phyloP scores from a whole-genome alignment of 2,329 filamentous ascomycete species.

The Hypoxylon sp. region DNA sequence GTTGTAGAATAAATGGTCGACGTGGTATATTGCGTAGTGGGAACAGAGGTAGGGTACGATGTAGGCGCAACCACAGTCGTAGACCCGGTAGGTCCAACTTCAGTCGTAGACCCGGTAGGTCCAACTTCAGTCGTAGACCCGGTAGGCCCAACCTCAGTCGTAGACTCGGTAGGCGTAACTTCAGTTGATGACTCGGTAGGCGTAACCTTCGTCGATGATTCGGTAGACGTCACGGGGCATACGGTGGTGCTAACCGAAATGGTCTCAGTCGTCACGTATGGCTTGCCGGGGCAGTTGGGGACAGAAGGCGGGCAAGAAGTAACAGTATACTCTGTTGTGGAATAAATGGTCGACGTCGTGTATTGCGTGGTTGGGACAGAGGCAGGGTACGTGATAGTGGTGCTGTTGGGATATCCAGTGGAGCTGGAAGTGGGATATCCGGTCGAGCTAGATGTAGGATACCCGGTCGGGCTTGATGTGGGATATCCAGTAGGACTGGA shows the following conservation, averaged over 20 bases:
- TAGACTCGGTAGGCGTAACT: no score
- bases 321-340: conserved; percentile 31
- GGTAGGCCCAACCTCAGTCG: no score
- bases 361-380: conserved; percentile 11
- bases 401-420: background rate
- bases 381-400: conserved; percentile 3
- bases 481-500: conserved; percentile 10
- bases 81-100: no score
- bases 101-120: no score
- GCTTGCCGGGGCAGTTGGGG: conserved; percentile 29
- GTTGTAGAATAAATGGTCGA: conserved; percentile 33
- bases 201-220: background rate
- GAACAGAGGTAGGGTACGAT: conserved; percentile 2
- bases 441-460: no score
- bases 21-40: conserved; percentile 24
- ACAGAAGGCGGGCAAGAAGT: conserved; percentile 32
- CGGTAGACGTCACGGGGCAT: conserved; percentile 21
- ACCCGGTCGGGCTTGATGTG: no score
- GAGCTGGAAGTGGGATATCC: background rate
- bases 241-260: conserved; percentile 25
- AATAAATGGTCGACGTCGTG: conserved; percentile 33
- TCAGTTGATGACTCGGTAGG: no score
- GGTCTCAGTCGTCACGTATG: conserved; percentile 27
- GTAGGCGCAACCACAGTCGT: no score
- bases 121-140: no score